These are phyloP conservation scores for Brassica hybrid DNA, from an alignment of 441 rosid genomes.

Conservation along the genomic window DNA sequence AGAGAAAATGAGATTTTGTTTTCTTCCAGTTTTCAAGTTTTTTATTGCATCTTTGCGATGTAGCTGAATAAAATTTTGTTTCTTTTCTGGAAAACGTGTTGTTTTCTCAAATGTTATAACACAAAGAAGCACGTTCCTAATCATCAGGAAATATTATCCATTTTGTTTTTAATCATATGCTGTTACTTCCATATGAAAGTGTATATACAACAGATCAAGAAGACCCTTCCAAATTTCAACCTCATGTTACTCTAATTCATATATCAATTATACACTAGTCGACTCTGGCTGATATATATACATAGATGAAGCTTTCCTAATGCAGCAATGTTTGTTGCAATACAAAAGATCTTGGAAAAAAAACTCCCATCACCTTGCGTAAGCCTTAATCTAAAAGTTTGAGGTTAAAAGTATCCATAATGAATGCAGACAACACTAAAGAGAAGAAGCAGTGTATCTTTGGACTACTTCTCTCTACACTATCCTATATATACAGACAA, in stretches of 20 bases:
- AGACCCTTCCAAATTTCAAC: no score
- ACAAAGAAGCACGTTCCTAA: conserved; percentile 1
- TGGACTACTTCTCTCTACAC: conserved; percentile 28
- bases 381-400: conserved; percentile 15
- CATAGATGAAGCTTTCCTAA: neutral
- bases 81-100: conserved; percentile 29
- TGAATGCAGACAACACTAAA: conserved; percentile 19
- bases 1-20: conserved; percentile 18
- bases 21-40: conserved; percentile 30
- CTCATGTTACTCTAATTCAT: no score
- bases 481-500: conserved; percentile 55
- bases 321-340: conserved; percentile 1
- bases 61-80: conserved; percentile 42
- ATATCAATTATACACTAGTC: conserved; percentile 33
- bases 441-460: neutral
- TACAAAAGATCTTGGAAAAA: neutral
- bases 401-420: neutral
- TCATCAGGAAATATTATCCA: conserved; percentile 25
- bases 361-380: neutral
- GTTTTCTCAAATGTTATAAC: conserved; percentile 33
- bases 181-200: neutral
- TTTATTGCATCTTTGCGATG: no score
- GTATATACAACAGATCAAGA: no score
- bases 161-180: conserved; percentile 4
- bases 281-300: conserved; percentile 45